A percentile compares a stretch with the other conserved stretches of the same genome.
Evolutionary conservation across 2,329 filamentous ascomycete species (phyloP).

Genomic region (Magnaporthales sp.): DNA sequence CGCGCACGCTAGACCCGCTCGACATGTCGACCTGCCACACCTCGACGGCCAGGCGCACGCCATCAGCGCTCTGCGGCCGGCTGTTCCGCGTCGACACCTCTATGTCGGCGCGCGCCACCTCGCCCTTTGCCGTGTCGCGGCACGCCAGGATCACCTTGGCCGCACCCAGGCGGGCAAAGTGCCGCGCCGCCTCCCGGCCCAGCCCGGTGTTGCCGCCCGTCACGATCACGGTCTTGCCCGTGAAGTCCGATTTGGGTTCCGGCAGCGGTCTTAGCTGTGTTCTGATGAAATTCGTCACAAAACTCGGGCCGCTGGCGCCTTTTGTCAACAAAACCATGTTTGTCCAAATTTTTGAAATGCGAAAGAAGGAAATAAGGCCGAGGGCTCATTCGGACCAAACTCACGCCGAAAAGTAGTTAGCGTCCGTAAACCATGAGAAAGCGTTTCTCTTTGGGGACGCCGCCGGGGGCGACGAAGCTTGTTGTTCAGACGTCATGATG

Average conservation of each 20-base stretch:
- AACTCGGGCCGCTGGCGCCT: constrained; percentile 6
- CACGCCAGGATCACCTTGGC: constrained; percentile 29
- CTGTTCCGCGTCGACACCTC: constrained; percentile 14
- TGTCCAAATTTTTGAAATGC: not conserved
- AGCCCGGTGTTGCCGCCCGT: constrained; percentile 30
- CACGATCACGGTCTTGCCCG: constrained; percentile 22
- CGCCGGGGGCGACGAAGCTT: not conserved
- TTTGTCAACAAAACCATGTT: not conserved
- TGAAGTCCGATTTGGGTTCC: constrained; percentile 13
- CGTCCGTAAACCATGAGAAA: constrained; percentile 8
- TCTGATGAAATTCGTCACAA: constrained; percentile 10
- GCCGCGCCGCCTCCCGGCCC: constrained; percentile 27
- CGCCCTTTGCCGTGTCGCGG: constrained; percentile 24
- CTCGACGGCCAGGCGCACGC: constrained; percentile 21
- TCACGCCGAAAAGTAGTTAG: constrained; percentile 9
- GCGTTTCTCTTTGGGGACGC: constrained; percentile 1
- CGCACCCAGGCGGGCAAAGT: constrained; percentile 26
- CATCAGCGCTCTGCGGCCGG: constrained; percentile 8
- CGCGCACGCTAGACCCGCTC: constrained; percentile 34
- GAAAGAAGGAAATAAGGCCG: not conserved
- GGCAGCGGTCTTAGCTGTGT: constrained; percentile 13
- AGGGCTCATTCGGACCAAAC: not conserved
- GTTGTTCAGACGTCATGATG: not conserved
- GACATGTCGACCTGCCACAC: constrained; percentile 43
- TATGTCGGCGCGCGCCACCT: constrained; percentile 28